Evolutionary conservation across 2,329 filamentous ascomycete species (phyloP), one percentile per base, ranked within the genome.

Genomic region (Scytalidium lignicola): DNA sequence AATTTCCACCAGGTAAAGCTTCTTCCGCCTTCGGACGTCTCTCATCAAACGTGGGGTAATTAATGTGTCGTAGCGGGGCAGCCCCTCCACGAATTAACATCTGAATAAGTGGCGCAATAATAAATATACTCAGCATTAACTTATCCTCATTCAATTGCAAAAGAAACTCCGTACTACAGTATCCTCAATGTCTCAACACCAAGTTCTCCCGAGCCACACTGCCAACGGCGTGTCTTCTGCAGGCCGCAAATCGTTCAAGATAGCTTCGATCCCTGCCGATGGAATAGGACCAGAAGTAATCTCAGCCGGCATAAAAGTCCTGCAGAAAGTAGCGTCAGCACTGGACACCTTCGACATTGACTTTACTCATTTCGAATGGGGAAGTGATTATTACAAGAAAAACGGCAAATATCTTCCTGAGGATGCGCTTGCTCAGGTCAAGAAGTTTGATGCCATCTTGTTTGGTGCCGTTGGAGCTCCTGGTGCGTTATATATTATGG

Each of bases 251-350:
- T 37, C 32, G 15, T 78, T 78, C 62, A 72, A 68, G 57, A 77
- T 83, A 54, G 76, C 80, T 50, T 76, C 79, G 20, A 82, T 85
- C 52, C 76, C 82, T 7, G 79, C 78, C 13, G 80, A 85, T 60
- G 80, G 82, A 21, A 84, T 86, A 45, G 81, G 82, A 22, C 71
- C 73, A 2, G 81, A 85, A 62, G 80, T 85, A n/a, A 73, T 84
- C 26, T 68, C 73, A 22, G 79, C 79, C 2, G 75, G 79, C 3
- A 78, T 86, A 8, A 70, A 75, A 40, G 85, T 84, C 0, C 66
- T 88, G 45, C 72, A 81, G 53, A 73, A 74, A 13, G 64, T 85
- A 1, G 68, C 72, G 3, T 61, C 70, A 28, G 69, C 74, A 1
- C 67, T 82, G 1, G 71, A 76, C 37, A 74, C 75, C 0, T 88